These are phyloP conservation scores for Sporisorium scitamineum DNA, from an alignment of 1,284 basidiomycete species.

Conservation along the genomic window DNA sequence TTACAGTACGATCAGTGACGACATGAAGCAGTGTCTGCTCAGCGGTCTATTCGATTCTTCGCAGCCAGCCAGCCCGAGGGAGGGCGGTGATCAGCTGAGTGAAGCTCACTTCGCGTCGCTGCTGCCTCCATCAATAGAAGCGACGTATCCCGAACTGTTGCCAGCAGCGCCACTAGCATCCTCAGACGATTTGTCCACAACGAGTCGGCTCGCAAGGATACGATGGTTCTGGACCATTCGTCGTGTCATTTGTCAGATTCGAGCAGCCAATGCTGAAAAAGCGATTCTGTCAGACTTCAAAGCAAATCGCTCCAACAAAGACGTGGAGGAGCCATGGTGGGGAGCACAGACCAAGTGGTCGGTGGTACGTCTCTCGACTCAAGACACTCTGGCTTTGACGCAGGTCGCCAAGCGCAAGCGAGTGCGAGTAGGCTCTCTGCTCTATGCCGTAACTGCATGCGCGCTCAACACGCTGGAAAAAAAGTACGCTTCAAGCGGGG, in stretches of 20 bases:
- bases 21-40: conserved; percentile 19
- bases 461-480: conserved; percentile 47
- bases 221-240: conserved; percentile 53
- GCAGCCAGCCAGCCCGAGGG: not conserved
- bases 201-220: conserved; percentile 16
- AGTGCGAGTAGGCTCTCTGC: conserved; percentile 38
- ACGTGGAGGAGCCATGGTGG: conserved; percentile 41
- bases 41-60: conserved; percentile 9
- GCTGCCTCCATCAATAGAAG: conserved; percentile 39
- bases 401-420: conserved; percentile 33
- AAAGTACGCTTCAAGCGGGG: not conserved
- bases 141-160: conserved; percentile 35
- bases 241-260: conserved; percentile 30
- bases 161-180: not conserved
- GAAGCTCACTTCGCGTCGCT: conserved; percentile 19
- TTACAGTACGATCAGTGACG: conserved; percentile 10
- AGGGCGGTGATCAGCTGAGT: not conserved
- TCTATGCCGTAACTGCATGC: conserved; percentile 39
- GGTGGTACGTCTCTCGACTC: conserved; percentile 15
- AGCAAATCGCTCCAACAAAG: conserved; percentile 11
- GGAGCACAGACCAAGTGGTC: conserved; percentile 49
- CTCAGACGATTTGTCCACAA: not conserved
- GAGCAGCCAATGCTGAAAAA: conserved; percentile 25
- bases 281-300: conserved; percentile 41
- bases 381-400: conserved; percentile 28